Conservation (phyloP, 225 moss, liverwort and hornwort genomes). For the Bryoerythrophyllum caledonicum region DNA sequence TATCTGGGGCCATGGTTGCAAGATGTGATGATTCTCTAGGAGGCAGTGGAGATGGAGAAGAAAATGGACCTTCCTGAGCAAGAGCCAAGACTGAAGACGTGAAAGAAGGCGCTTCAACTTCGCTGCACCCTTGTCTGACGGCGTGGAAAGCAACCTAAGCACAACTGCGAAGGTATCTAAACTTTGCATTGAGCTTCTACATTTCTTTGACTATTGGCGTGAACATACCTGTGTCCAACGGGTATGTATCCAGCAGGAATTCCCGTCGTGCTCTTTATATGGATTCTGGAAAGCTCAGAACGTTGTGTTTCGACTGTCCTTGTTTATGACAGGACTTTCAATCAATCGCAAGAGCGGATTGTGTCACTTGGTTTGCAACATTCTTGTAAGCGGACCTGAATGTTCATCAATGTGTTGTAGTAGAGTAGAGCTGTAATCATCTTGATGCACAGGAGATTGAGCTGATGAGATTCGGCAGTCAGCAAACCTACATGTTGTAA, state of each 20-base stretch:
- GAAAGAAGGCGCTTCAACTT: no score
- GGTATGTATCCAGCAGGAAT: neutral
- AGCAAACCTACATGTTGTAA: no score
- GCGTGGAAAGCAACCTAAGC: no score
- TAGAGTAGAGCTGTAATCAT: no score
- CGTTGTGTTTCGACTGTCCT: constrained; percentile 16
- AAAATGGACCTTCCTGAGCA: no score
- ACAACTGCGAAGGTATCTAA: constrained; percentile 56
- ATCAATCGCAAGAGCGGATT: constrained; percentile 88
- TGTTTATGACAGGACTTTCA: constrained; percentile 77
- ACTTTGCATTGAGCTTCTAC: constrained; percentile 14
- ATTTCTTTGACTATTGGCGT: neutral
- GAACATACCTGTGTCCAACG: neutral
- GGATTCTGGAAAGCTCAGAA: constrained; percentile 3
- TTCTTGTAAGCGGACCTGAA: constrained; percentile 95
- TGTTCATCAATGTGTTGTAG: constrained; percentile 35
- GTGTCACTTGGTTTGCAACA: constrained; percentile 81
- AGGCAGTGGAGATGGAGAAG: no score
- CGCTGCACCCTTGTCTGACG: no score
- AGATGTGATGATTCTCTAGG: no score
- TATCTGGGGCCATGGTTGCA: no score
- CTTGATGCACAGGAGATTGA: no score
- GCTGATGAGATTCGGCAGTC: no score
- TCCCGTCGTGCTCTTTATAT: constrained; percentile 1
- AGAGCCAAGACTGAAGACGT: no score